These are phyloP conservation scores for Xylaria palmicola DNA, from an alignment of 495 filamentous ascomycete species.

Conservation along the genomic window DNA sequence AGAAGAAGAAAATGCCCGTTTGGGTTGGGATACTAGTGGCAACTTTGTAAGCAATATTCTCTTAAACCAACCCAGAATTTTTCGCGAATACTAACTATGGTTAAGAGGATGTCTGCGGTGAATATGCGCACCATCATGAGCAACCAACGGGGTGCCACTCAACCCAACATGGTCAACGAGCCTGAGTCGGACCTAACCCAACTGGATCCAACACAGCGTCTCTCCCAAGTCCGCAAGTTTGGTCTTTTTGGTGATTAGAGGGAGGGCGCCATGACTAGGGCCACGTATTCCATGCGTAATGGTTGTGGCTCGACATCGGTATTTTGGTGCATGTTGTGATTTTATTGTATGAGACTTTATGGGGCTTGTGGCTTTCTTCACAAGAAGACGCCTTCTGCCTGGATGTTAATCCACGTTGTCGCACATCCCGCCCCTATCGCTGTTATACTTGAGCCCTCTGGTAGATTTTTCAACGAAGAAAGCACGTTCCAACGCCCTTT, in stretches of 20 bases:
- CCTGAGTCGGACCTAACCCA: constrained; percentile 32
- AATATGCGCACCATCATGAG: constrained; percentile 33
- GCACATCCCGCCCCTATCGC: constrained; percentile 81
- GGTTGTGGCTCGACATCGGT: too few species aligned
- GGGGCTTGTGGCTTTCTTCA: constrained; percentile 1
- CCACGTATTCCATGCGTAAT: too few species aligned
- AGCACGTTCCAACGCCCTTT: constrained; percentile 63
- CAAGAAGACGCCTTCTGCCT: constrained; percentile 25
- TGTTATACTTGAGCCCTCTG: constrained; percentile 44
- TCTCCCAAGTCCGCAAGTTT: constrained; percentile 55
- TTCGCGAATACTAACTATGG: constrained; percentile 22
- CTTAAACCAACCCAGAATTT: neutral
- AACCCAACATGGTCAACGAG: constrained; percentile 21
- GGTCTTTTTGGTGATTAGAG: constrained; percentile 54
- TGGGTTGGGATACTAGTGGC: constrained; percentile 79
- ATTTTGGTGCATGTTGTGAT: too few species aligned
- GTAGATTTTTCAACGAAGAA: constrained; percentile 48
- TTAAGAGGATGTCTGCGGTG: constrained; percentile 35
- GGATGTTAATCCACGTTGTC: constrained; percentile 73
- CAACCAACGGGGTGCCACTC: constrained; percentile 22
- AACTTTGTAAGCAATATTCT: constrained; percentile 42
- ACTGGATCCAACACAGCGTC: constrained; percentile 64
- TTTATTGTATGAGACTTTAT: neutral
- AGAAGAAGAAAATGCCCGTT: constrained; percentile 53
- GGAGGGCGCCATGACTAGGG: too few species aligned